Base-by-base conservation (phyloP, 805 yeast species). In the Metschnikowia gruessii region DNA sequence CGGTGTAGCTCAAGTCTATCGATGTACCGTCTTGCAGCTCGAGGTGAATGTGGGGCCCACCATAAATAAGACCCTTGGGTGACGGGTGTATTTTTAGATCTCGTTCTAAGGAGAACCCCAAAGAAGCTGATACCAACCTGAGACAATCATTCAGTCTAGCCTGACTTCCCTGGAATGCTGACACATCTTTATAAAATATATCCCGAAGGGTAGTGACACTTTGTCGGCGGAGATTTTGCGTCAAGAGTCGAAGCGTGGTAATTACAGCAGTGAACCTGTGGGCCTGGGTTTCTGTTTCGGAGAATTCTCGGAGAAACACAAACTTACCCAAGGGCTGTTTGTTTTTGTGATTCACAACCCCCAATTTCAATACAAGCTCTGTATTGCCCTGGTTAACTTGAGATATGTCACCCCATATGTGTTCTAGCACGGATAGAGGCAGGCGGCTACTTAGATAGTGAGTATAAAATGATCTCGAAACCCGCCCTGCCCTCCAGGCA, bases 41-140 rank as follows among this genome's bases (percentile, higher is more conserved):
- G 12, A 55, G 33, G 6, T 21, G 30, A 13, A 49, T 37, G 3
- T 33, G 24, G 3, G 49, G 51, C 1, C 51, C 52, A 2, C 57
- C 55, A 42, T 42, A 55, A 2, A 55, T 24, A 13, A 53, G 39
- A 3, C 58, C 57, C 37, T 55, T 55, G 3, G 57, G 48, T 8
- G 54, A 49, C 3, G 54, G 51, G 17, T n/a, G 13, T 3, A 55
- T 44, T 2, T 19, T 18, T 16, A 55, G 36, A 16, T 51, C 55
- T 5, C 33, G 18, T 1, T 39, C 47, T 22, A 48, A 15, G 19
- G 46, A 43, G 9, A 35, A 37, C 0, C 33, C 38, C 13, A 55
- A 30, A 6, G 54, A 42, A 2, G 15, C 16, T 6, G 52, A 28
- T 3, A 53, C 26, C 10, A 45, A 21, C 5, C 35, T 26, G 4